Evolutionary conservation across 768 basidiomycete genomes (phyloP), one percentile per base, ranked within the genome.

Genomic region (Chalciporus pseudorubinellus): DNA sequence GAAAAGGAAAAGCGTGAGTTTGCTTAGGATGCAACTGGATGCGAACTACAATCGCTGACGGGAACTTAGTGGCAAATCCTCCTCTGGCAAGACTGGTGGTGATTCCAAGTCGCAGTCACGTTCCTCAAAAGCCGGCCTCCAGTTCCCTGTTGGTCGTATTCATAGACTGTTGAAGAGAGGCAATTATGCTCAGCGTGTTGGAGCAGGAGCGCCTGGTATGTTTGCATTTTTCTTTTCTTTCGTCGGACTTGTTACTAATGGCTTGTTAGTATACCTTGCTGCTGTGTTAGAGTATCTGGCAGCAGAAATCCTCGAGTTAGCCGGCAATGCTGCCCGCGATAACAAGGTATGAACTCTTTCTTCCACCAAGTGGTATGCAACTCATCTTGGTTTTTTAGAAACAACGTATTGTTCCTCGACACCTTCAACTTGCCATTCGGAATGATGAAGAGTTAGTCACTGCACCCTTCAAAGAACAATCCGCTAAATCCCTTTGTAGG

Each of bases 241-340:
- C 26, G 20, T 16, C 21, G 21, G 20, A 26, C 21, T 14, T 4
- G 3, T 8, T n/a, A 16, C 48, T 55, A 6, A 65, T 29, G 6
- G 16, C 6, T 24, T 1, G 14, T 18, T 50, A 85, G 91, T 91
- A 44, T 92, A 90, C 71, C 81, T 91, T 51, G 84, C 89, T 51
- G 88, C 88, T 46, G 90, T 92, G 48, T 78, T 93, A 22, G 92
- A 93, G 70, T 93, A 94, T 69, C 79, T 94, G 33, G 80, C 84
- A 6, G 92, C 91, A 24, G 92, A 94, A 70, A 84, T 94, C 62
- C 80, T 92, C 46, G 91, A 93, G 70, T 76, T 92, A 40, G 89
- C 91, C 48, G 91, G 91, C 5, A 84, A 83, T 61, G 81, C 83
- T 31, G 87, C 89, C 44, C 80, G 84, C 53, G 87, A 90, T 65